Base-by-base conservation (phyloP, 352 stramenopile species). In the Aphanomyces astaci region DNA sequence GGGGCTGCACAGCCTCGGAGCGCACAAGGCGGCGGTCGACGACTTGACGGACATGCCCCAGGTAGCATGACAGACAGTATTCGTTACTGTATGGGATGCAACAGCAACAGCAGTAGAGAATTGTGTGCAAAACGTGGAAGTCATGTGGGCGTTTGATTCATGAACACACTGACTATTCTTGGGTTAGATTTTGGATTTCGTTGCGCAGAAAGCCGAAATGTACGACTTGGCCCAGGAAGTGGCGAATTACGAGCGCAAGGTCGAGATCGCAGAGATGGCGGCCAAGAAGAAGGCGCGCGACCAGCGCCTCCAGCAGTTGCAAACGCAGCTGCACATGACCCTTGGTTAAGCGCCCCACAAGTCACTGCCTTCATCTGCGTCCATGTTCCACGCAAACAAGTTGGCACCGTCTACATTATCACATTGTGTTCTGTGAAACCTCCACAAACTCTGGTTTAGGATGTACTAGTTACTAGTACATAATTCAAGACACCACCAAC, bases 231-330 rank as follows among this genome's bases (percentile, higher is more conserved):
- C 94, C 57, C 74, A 87, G 22, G 78, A 90, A 49, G 76, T 97
- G 67, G 92, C 87, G 51, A 96, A 96, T 72, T 98, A 95, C 72
- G 86, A 96, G 59, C 86, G 92, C 33, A 98, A 98, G 73, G 80
- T 97, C 25, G 90, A 97, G 68, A 97, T 97, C 60, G 80, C 86
- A 3, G 89, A 97, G 56, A 92, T 95, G 46, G 88, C 86, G 0
- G 74, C 80, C 30, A 95, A 90, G 48, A 62, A 78, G 28, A 71
- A 63, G 31, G 43, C 59, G 24, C 59, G 59, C 22, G 59, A 66
- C 30, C 59, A 45, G 9, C 59, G 59, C 36, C 40, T 27, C 9
- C 36, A 43, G 36, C 36, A 43, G 36, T 15, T 43, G 7, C 36
- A 43, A 15, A 43, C 36, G 15, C 36, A 43, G 36, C n/a, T n/a